Evolutionary conservation across 305 asterid species (phyloP).

Genomic region (Rubia tinctorum): DNA sequence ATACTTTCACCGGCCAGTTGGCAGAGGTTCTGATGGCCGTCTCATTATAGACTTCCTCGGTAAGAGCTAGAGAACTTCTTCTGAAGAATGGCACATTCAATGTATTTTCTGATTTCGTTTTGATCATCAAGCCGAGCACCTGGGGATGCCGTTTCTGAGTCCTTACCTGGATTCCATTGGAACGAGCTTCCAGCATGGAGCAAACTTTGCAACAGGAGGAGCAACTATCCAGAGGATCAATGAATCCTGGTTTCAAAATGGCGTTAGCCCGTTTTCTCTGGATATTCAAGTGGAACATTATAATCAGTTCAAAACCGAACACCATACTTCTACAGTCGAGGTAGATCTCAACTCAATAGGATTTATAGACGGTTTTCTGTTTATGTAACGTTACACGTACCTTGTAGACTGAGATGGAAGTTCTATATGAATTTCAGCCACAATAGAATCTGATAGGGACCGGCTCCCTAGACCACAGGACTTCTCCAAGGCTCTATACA

Average conservation of each 20-base stretch:
- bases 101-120: not conserved
- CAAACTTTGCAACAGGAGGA: conserved; percentile 36
- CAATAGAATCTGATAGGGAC: conserved; percentile 17
- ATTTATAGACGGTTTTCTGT: not conserved
- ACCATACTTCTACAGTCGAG: conserved; percentile 38
- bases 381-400: not conserved
- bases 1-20: conserved; percentile 51
- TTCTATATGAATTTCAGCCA: conserved; percentile 20
- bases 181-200: conserved; percentile 27
- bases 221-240: conserved; percentile 34
- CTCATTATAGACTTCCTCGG: conserved; percentile 72
- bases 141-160: conserved; percentile 27
- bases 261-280: conserved; percentile 64
- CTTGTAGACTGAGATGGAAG: not conserved
- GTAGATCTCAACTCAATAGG: conserved; percentile 11
- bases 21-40: conserved; percentile 76
- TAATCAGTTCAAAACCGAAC: conserved; percentile 29
- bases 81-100: not conserved
- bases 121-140: conserved; percentile 28
- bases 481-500: conserved; percentile 55
- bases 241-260: conserved; percentile 51
- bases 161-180: conserved; percentile 35
- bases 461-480: conserved; percentile 48
- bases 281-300: conserved; percentile 70
- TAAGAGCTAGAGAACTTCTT: conserved; percentile 5